Percentiles rank a stretch among this genome's conserved stretches.
phyloP scores from a whole-genome alignment of 2,329 filamentous ascomycete species.

The Metarhizium guizhouense region DNA sequence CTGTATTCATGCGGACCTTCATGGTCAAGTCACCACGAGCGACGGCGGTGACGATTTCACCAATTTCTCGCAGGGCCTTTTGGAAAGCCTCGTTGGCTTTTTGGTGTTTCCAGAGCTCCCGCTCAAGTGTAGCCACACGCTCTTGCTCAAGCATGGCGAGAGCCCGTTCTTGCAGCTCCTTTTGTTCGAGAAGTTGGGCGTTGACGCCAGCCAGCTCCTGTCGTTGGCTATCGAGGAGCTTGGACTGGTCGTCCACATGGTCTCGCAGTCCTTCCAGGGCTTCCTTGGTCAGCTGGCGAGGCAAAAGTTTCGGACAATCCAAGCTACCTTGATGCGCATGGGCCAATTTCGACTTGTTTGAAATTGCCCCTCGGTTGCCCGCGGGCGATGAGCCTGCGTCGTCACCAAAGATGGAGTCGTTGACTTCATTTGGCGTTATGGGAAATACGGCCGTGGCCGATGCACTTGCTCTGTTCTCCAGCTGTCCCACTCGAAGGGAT shows the following conservation, averaged over 20 bases:
- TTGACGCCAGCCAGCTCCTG: slow-evolving; percentile 80
- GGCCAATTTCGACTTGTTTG: slow-evolving; percentile 35
- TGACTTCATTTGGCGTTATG: slow-evolving; percentile 72
- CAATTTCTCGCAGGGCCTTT: slow-evolving; percentile 91
- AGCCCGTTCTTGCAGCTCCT: slow-evolving; percentile 73
- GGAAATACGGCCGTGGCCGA: slow-evolving; percentile 54
- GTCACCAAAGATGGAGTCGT: slow-evolving; percentile 54
- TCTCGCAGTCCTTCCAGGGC: slow-evolving; percentile 80
- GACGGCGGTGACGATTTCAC: slow-evolving; percentile 93
- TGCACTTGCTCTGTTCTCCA: slow-evolving; percentile 68
- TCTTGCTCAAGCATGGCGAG: slow-evolving; percentile 76
- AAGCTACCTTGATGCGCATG: slow-evolving; percentile 30
- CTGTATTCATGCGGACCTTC: slow-evolving; percentile 89
- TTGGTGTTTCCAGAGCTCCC: slow-evolving; percentile 92
- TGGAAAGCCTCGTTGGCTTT: slow-evolving; percentile 98
- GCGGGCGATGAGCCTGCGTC: slow-evolving; percentile 37
- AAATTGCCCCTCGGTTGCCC: slow-evolving; percentile 29
- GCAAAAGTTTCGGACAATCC: slow-evolving; percentile 25
- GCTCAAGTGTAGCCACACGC: slow-evolving; percentile 81
- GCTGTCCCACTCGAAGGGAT: slow-evolving; percentile 65
- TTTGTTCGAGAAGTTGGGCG: slow-evolving; percentile 76
- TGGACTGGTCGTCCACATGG: slow-evolving; percentile 87
- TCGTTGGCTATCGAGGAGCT: slow-evolving; percentile 80
- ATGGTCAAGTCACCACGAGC: slow-evolving; percentile 93
- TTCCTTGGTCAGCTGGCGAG: slow-evolving; percentile 61